Percentiles rank a stretch among this genome's conserved stretches.
These are phyloP conservation scores for Skeletonema menzelii DNA, from an alignment of 108 stramenopile genomes.

Conservation along the genomic window DNA sequence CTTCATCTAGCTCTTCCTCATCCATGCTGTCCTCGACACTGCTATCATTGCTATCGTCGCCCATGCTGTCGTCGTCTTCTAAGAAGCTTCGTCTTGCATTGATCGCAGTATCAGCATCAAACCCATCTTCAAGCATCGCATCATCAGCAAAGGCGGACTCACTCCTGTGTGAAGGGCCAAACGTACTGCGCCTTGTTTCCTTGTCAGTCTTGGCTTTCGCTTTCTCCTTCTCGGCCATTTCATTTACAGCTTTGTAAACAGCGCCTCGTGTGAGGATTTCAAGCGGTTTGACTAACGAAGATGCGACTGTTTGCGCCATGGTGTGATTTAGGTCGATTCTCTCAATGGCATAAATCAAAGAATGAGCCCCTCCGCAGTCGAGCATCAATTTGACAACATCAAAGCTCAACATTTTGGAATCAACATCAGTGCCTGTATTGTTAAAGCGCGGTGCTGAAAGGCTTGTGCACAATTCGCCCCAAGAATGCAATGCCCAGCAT, in stretches of 20 bases:
- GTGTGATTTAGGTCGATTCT: slow-evolving; percentile 79
- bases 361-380: slow-evolving; percentile 78
- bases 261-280: slow-evolving; percentile 82
- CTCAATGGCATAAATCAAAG: slow-evolving; percentile 74
- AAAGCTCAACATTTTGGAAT: slow-evolving; percentile 72
- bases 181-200: slow-evolving; percentile 29
- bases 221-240: slow-evolving; percentile 61
- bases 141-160: slow-evolving; percentile 58
- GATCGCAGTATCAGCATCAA: slow-evolving; percentile 47
- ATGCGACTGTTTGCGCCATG: slow-evolving; percentile 62
- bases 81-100: slow-evolving; percentile 11
- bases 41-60: slow-evolving; percentile 21
- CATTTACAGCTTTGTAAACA: slow-evolving; percentile 59
- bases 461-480: slow-evolving; percentile 85
- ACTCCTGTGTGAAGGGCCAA: slow-evolving; percentile 36
- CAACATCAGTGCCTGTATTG: slow-evolving; percentile 40
- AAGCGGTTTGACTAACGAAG: slow-evolving; percentile 76
- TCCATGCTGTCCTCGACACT: slow-evolving; percentile 51
- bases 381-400: slow-evolving; percentile 87
- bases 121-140: slow-evolving; percentile 74
- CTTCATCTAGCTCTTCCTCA: slow-evolving; percentile 30
- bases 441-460: slow-evolving; percentile 80
- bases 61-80: slow-evolving; percentile 32
- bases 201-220: slow-evolving; percentile 19
- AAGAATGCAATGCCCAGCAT: slow-evolving; percentile 40